Conservation (phyloP, 352 stramenopile species). For the Pythium dissotocum region DNA sequence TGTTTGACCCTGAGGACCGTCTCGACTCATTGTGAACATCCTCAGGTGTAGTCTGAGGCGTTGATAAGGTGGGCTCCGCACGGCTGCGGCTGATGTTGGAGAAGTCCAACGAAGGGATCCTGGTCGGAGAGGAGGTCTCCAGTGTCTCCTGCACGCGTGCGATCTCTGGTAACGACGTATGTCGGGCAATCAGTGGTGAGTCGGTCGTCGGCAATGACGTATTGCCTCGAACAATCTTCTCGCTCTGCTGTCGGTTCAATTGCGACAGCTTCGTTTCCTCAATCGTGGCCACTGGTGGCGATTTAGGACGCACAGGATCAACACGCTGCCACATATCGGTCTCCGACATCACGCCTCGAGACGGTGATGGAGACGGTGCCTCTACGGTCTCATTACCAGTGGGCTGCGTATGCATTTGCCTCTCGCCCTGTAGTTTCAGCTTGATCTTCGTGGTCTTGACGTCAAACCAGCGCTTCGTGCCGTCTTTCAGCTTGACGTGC, state of each 20-base stretch:
- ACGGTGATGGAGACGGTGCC: not conserved
- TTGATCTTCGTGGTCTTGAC: slow-evolving; percentile 29
- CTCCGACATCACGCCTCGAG: not conserved
- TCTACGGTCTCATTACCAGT: not conserved
- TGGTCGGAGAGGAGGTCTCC: not conserved
- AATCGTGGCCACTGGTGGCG: not conserved
- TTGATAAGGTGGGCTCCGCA: not conserved
- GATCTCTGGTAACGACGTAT: slow-evolving; percentile 6
- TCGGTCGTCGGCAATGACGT: not conserved
- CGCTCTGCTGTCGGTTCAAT: slow-evolving; percentile 23
- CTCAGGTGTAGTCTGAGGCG: not conserved
- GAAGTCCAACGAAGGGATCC: slow-evolving; percentile 22
- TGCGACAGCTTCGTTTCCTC: not conserved
- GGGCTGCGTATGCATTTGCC: not conserved
- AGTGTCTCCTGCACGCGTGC: not conserved
- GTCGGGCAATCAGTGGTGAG: not conserved
- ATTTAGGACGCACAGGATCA: not conserved
- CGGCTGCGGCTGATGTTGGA: slow-evolving; percentile 1
- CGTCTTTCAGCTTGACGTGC: slow-evolving; percentile 27
- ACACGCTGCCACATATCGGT: slow-evolving; percentile 22
- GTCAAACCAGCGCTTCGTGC: slow-evolving; percentile 22
- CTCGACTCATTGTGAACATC: not conserved
- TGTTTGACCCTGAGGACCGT: slow-evolving; percentile 10
- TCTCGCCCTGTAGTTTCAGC: slow-evolving; percentile 14
- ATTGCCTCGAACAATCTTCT: slow-evolving; percentile 7